Conservation (phyloP, 345 rosid species). For the Adansonia digitata region DNA sequence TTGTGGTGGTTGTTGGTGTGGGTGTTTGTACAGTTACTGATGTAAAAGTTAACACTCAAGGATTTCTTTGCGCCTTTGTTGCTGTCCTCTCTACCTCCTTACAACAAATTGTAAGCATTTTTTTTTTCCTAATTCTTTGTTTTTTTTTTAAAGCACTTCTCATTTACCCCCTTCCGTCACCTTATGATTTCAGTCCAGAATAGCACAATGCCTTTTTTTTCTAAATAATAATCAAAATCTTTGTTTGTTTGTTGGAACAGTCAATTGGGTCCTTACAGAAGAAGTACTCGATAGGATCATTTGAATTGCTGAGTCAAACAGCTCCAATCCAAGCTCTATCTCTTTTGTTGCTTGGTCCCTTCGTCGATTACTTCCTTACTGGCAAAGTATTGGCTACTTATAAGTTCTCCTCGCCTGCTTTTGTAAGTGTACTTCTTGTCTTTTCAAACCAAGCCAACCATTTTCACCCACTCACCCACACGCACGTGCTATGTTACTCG, state of each 20-base stretch:
- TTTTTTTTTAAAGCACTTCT: background rate
- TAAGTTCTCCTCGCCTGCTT: conserved; percentile 66
- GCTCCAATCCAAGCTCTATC: conserved; percentile 99
- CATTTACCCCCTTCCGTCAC: no score
- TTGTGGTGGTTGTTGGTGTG: conserved; percentile 87
- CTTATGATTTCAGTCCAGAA: no score
- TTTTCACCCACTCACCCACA: background rate
- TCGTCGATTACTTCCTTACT: conserved; percentile 68
- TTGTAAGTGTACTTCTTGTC: conserved; percentile 41
- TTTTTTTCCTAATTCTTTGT: background rate
- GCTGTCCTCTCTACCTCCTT: conserved; percentile 84
- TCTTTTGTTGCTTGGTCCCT: conserved; percentile 82
- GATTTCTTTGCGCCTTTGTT: conserved; percentile 78
- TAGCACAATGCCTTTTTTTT: no score
- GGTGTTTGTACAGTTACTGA: conserved; percentile 95
- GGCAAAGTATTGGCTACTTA: conserved; percentile 58
- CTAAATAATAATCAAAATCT: no score
- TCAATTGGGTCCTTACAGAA: conserved; percentile 88
- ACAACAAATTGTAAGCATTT: conserved; percentile 83
- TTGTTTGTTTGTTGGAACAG: conserved; percentile 35
- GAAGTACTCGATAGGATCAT: conserved; percentile 90
- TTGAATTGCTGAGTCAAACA: conserved; percentile 84
- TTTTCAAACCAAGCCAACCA: background rate
- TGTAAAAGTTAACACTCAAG: conserved; percentile 90
- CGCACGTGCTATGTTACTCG: no score